Conservation (phyloP, 176 grass and related monocot species). For the Alloteropsis semialata region DNA sequence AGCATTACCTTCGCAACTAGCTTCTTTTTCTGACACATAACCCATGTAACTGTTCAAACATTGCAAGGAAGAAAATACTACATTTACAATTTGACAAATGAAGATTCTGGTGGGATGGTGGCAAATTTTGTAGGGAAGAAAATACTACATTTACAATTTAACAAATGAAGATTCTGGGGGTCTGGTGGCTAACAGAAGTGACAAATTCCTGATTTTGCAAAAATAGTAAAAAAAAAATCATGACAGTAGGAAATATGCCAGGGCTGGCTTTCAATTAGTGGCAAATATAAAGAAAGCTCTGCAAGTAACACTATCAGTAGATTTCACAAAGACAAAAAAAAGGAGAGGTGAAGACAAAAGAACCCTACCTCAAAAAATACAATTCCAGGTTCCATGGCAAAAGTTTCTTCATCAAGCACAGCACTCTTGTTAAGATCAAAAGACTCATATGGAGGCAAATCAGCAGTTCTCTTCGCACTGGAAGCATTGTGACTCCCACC, state of each 20-base stretch:
- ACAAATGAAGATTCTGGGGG: background rate
- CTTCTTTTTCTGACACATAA: conserved; percentile 8
- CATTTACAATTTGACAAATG: background rate
- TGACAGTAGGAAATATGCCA: background rate
- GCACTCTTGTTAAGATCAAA: conserved; percentile 78
- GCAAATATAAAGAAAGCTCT: background rate
- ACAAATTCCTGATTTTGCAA: background rate
- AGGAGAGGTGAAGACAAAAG: background rate
- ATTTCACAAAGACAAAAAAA: conserved; percentile 17
- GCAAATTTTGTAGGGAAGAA: background rate
- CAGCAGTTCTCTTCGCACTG: conserved; percentile 20
- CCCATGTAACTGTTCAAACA: background rate
- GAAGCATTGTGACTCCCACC: background rate
- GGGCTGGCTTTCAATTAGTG: background rate
- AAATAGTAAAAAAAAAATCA: background rate
- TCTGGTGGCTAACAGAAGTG: background rate
- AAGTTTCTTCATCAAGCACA: conserved; percentile 73
- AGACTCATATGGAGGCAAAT: conserved; percentile 63
- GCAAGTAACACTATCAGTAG: background rate
- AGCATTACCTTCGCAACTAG: background rate
- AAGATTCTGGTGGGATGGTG: background rate
- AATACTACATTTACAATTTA: background rate
- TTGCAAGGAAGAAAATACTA: background rate
- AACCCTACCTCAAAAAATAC: conserved; percentile 87
- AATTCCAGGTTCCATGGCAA: conserved; percentile 74